Percentiles rank a stretch among this genome's conserved stretches.
Evolutionary conservation across 78 protist species (phyloP).

Genomic region (Polysphondylium violaceum): DNA sequence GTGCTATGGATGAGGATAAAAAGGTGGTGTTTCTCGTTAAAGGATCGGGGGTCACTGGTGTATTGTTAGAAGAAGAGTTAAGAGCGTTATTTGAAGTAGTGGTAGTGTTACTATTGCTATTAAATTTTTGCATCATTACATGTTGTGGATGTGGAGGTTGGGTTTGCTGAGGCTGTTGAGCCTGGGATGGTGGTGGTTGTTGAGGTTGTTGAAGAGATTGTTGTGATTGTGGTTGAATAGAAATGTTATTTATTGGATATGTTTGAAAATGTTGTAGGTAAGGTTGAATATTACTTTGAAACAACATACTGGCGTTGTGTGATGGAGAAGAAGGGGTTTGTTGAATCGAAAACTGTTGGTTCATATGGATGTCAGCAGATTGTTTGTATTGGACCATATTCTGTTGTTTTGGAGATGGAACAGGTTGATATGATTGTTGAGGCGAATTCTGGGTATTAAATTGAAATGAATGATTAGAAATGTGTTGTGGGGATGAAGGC

Average conservation of each 20-base stretch:
- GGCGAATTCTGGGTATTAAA: too few relatives aligned
- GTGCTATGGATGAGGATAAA: too few relatives aligned
- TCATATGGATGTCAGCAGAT: too few relatives aligned
- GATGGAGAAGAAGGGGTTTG: constrained; percentile 21
- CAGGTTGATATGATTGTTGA: too few relatives aligned
- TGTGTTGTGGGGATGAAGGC: too few relatives aligned
- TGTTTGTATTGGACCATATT: too few relatives aligned
- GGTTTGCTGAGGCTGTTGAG: neutral
- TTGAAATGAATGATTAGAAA: too few relatives aligned
- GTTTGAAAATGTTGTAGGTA: constrained; percentile 2
- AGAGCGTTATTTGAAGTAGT: neutral
- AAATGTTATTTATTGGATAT: neutral
- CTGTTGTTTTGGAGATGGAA: too few relatives aligned
- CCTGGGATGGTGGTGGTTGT: neutral
- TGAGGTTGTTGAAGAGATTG: neutral
- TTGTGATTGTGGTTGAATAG: neutral
- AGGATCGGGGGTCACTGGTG: too few relatives aligned
- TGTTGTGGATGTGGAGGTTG: neutral
- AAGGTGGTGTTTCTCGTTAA: too few relatives aligned
- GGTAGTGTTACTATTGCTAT: constrained; percentile 5
- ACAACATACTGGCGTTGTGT: neutral
- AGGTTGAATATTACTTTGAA: constrained; percentile 30
- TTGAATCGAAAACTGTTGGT: neutral
- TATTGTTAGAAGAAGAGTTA: neutral
- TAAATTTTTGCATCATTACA: too few relatives aligned